Conservation (phyloP, 805 yeast species). For the Yarrowia divulgata region DNA sequence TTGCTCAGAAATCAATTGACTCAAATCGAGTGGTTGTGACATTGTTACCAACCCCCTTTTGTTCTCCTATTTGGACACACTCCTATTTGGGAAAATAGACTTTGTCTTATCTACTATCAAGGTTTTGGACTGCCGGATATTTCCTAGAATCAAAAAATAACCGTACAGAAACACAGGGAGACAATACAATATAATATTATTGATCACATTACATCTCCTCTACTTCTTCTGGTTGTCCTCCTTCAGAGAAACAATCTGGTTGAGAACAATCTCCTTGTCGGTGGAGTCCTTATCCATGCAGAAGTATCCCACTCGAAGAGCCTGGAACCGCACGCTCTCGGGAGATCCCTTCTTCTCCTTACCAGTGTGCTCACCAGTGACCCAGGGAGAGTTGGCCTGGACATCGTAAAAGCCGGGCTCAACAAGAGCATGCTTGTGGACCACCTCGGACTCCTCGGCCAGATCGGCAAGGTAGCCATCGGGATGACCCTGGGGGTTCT, state of each 20-base stretch:
- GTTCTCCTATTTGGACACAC: not conserved
- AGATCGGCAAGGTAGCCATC: conserved; percentile 88
- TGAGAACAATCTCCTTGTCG: conserved; percentile 69
- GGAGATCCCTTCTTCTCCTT: conserved; percentile 61
- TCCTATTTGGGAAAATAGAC: not conserved
- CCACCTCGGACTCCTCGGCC: conserved; percentile 77
- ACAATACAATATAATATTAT: too few species aligned
- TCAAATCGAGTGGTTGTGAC: too few species aligned
- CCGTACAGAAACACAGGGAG: too few species aligned
- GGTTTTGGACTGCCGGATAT: not conserved
- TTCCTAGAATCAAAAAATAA: too few species aligned
- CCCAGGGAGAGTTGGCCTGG: conserved; percentile 75
- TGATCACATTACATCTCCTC: too few species aligned
- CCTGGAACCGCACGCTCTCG: conserved; percentile 96
- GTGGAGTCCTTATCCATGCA: conserved; percentile 82
- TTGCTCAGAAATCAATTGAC: not conserved
- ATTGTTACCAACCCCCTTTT: not conserved
- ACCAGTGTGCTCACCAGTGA: conserved; percentile 65
- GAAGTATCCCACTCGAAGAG: conserved; percentile 95
- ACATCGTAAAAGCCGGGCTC: conserved; percentile 81
- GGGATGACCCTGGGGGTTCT: conserved; percentile 87
- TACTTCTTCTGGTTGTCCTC: conserved; percentile 60
- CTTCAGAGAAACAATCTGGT: conserved; percentile 92
- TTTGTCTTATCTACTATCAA: conserved; percentile 31
- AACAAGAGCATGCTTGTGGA: conserved; percentile 68